Conservation (phyloP, 2,329 filamentous ascomycete genomes). For the Hypomyces perniciosus region DNA sequence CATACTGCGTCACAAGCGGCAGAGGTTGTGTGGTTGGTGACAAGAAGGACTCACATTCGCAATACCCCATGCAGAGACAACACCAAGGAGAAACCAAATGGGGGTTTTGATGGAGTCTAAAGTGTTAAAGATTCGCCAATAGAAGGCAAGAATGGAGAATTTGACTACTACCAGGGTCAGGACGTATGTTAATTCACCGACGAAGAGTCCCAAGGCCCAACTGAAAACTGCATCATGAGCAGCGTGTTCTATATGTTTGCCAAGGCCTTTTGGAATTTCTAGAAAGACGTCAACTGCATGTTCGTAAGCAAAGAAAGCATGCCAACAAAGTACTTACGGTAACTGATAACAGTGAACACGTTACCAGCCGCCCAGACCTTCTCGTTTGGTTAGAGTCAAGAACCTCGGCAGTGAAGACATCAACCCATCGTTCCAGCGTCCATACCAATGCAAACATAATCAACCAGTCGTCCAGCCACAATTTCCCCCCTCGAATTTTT, state of each 20-base stretch:
- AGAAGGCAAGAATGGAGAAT: constrained; percentile 13
- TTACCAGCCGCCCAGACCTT: constrained; percentile 2
- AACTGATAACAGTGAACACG: constrained; percentile 4
- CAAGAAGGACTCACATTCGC: constrained; percentile 1
- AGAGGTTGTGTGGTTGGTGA: neutral
- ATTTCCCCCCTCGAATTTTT: neutral
- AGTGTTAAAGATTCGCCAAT: constrained; percentile 17
- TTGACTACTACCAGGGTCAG: constrained; percentile 11
- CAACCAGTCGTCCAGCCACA: constrained; percentile 14
- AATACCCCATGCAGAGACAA: constrained; percentile 8
- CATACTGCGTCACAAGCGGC: neutral
- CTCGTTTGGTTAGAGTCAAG: neutral
- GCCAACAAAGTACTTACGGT: constrained; percentile 3
- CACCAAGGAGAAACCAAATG: constrained; percentile 1
- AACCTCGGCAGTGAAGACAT: neutral
- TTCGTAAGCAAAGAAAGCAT: neutral
- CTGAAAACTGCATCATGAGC: constrained; percentile 6
- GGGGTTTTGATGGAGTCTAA: constrained; percentile 1
- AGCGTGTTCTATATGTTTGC: constrained; percentile 15
- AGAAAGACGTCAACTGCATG: neutral
- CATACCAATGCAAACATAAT: constrained; percentile 9
- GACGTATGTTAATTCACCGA: constrained; percentile 14
- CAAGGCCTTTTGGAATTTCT: constrained; percentile 9
- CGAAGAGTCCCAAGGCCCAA: constrained; percentile 15
- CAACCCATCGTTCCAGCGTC: neutral